A percentile compares a stretch with the other conserved stretches of the same genome.
Evolutionary conservation across 129 eudicot genomes (phyloP).

Genomic region (Erigeron canadensis): DNA sequence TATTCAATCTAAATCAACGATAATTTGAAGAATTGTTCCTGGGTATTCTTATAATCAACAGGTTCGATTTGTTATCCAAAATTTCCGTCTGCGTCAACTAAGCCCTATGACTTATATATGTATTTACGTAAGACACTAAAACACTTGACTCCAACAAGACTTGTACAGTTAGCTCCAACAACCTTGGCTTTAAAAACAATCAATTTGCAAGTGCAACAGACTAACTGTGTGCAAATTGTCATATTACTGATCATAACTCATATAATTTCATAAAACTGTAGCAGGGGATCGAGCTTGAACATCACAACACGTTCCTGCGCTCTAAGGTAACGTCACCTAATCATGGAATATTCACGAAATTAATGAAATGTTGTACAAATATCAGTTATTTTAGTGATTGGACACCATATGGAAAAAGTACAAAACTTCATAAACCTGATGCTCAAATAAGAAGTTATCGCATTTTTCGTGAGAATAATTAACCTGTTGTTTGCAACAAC

Average conservation of each 20-base stretch:
- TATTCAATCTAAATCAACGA: too few relatives aligned
- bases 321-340: conserved; percentile 43
- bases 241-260: too few relatives aligned
- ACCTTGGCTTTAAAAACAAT: background rate
- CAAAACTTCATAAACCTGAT: background rate
- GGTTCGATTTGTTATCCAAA: background rate
- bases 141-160: too few relatives aligned
- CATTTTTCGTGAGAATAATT: background rate
- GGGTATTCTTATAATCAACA: background rate
- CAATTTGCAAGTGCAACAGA: background rate
- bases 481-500: background rate
- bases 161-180: too few relatives aligned
- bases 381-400: background rate
- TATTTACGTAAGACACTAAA: too few relatives aligned
- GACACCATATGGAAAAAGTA: background rate
- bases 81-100: too few relatives aligned
- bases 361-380: background rate
- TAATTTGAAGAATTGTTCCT: background rate
- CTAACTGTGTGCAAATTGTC: background rate
- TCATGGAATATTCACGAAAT: background rate
- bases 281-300: conserved; percentile 62
- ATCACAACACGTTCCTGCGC: conserved; percentile 56
- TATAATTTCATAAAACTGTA: background rate
- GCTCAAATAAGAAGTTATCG: background rate
- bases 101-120: too few relatives aligned